These are phyloP conservation scores for Chlorophyllum brunneum DNA, from an alignment of 768 basidiomycete species.

Conservation along the genomic window DNA sequence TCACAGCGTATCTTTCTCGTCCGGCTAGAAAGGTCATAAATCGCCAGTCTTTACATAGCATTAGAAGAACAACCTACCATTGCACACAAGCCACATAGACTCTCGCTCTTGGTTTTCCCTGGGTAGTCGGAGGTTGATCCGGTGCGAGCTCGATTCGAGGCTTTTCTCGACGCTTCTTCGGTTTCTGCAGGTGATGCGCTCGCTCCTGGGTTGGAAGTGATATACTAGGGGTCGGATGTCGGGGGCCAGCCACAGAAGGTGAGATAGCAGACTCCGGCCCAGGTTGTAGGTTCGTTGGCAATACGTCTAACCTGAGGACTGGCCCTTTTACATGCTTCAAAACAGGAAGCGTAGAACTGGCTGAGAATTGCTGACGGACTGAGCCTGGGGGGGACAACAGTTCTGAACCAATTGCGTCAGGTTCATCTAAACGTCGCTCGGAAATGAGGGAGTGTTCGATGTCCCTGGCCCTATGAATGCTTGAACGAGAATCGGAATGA, in stretches of 20 bases:
- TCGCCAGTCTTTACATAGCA: background rate
- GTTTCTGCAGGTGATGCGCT: conserved; percentile 16
- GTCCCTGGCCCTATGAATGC: background rate
- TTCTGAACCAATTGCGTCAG: conserved; percentile 8
- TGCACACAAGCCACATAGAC: conserved; percentile 80
- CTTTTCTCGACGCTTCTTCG: conserved; percentile 51
- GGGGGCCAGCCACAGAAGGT: conserved; percentile 4
- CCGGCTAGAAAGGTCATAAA: conserved; percentile 42
- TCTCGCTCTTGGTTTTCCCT: conserved; percentile 71
- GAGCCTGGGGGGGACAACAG: background rate
- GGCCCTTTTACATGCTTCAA: background rate
- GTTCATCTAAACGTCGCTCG: conserved; percentile 15
- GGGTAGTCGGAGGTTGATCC: conserved; percentile 76
- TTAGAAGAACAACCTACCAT: conserved; percentile 44
- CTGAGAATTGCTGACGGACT: conserved; percentile 4
- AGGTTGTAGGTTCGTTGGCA: background rate
- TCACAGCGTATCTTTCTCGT: conserved; percentile 80
- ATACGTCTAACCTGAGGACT: background rate
- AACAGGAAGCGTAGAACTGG: background rate
- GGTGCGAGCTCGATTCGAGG: conserved; percentile 64
- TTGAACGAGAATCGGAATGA: background rate
- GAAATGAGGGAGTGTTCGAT: background rate
- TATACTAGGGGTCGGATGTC: background rate
- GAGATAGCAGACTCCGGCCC: background rate
- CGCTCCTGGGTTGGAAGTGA: background rate